phyloP scores from a whole-genome alignment of 352 stramenopile genomes.

The Blastocystis sp. region DNA sequence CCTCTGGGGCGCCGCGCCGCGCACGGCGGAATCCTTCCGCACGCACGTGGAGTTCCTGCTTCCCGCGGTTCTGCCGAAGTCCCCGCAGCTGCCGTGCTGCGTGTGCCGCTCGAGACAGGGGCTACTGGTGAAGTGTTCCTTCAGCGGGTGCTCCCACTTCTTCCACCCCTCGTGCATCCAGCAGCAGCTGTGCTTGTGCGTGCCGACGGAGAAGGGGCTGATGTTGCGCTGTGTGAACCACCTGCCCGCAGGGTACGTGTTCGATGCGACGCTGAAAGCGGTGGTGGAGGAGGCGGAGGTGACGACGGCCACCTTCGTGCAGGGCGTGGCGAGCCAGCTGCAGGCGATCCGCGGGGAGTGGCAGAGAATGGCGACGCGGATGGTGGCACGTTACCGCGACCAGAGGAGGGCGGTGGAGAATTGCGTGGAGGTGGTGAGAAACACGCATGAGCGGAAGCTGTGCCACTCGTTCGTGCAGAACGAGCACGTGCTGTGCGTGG shows the following conservation, averaged over 20 bases:
- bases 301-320: neutral
- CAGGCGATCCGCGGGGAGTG: neutral
- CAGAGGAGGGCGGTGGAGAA: neutral
- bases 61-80: neutral
- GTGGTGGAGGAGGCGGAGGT: neutral
- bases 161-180: constrained; percentile 33
- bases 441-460: constrained; percentile 38
- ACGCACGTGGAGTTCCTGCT: constrained; percentile 52
- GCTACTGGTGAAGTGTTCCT: neutral
- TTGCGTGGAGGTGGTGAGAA: neutral
- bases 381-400: neutral
- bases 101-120: constrained; percentile 24
- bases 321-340: neutral
- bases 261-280: constrained; percentile 12
- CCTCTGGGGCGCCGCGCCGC: neutral
- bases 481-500: neutral
- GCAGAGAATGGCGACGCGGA: neutral
- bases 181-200: neutral
- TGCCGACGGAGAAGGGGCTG: constrained; percentile 9
- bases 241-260: constrained; percentile 3
- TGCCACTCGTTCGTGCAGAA: neutral
- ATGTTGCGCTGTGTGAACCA: constrained; percentile 31
- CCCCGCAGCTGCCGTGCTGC: neutral
- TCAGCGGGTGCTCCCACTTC: neutral
- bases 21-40: neutral